Conservation (phyloP, 139 green algal species). For the Picocystis salinarum region DNA sequence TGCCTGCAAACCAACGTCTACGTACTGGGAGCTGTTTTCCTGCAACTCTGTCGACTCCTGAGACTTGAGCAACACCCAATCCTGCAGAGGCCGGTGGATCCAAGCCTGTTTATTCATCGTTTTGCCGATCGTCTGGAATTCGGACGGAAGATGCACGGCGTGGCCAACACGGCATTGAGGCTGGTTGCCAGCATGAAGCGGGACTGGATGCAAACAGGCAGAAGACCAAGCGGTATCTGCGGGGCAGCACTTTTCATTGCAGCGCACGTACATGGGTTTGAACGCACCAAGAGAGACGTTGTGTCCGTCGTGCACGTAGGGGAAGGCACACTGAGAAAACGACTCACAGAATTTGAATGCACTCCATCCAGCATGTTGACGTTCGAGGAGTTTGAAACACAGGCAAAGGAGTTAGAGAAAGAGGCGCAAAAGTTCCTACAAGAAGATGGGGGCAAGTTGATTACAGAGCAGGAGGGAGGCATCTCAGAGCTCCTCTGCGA, state of each 20-base stretch:
- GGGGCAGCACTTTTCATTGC: constrained; percentile 88
- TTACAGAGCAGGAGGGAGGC: no score
- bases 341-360: constrained; percentile 61
- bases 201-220: constrained; percentile 96
- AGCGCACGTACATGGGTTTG: constrained; percentile 67
- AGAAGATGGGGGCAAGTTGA: no score
- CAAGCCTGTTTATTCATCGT: constrained; percentile 81
- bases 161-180: constrained; percentile 64
- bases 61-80: constrained; percentile 63
- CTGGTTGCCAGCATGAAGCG: constrained; percentile 93
- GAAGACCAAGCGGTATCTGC: constrained; percentile 72
- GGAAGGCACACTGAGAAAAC: constrained; percentile 62
- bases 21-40: constrained; percentile 63
- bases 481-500: constrained; percentile 13
- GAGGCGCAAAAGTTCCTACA: constrained; percentile 7
- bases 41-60: constrained; percentile 74
- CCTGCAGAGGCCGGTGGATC: constrained; percentile 75
- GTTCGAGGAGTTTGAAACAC: constrained; percentile 31
- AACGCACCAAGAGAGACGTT: constrained; percentile 53
- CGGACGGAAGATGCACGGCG: constrained; percentile 17
- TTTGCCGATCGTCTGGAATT: constrained; percentile 43
- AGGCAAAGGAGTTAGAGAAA: constrained; percentile 14
- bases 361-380: constrained; percentile 38
- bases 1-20: constrained; percentile 49
- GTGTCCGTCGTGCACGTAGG: constrained; percentile 73